These are phyloP conservation scores for Melampsora americana DNA, from an alignment of 1,284 basidiomycete genomes.

Conservation along the genomic window DNA sequence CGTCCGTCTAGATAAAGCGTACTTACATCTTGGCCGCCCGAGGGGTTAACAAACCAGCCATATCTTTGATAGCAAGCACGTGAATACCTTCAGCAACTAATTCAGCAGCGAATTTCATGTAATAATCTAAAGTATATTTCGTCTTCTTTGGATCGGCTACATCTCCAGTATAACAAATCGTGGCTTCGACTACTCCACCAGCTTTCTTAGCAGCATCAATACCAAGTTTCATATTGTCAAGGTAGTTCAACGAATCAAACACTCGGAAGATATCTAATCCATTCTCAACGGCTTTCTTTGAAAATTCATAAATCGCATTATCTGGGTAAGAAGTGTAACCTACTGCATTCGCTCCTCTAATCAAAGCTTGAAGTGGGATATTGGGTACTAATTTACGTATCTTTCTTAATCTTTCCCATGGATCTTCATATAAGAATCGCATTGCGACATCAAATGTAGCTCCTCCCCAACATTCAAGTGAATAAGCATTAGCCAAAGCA, in stretches of 20 bases:
- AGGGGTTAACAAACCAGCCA: slow-evolving; percentile 97
- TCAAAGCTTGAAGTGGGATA: slow-evolving; percentile 96
- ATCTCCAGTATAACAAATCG: slow-evolving; percentile 98
- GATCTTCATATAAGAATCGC: slow-evolving; percentile 99
- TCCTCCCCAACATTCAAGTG: slow-evolving; percentile 98
- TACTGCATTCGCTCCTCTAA: slow-evolving; percentile 98
- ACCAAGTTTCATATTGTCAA: slow-evolving; percentile 92
- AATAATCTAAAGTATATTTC: slow-evolving; percentile 98
- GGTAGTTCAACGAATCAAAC: slow-evolving; percentile 98
- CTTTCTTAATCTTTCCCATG: slow-evolving; percentile 94
- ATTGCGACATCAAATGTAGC: slow-evolving; percentile 99
- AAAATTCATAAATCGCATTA: slow-evolving; percentile 92
- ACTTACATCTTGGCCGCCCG: slow-evolving; percentile 79
- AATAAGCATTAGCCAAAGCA: slow-evolving; percentile 93
- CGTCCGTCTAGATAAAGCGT: slow-evolving; percentile 34
- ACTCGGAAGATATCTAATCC: slow-evolving; percentile 99
- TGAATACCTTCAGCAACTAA: slow-evolving; percentile 95
- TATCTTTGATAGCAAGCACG: slow-evolving; percentile 97
- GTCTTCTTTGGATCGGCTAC: slow-evolving; percentile 90
- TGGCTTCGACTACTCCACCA: slow-evolving; percentile 94
- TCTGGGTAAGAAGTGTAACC: slow-evolving; percentile 99
- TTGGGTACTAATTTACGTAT: slow-evolving; percentile 96
- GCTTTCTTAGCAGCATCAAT: slow-evolving; percentile 99
- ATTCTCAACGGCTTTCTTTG: slow-evolving; percentile 84
- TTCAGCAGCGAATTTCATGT: slow-evolving; percentile 90